Conservation (phyloP, 306 rosid genomes). For the Geum urbanum region DNA sequence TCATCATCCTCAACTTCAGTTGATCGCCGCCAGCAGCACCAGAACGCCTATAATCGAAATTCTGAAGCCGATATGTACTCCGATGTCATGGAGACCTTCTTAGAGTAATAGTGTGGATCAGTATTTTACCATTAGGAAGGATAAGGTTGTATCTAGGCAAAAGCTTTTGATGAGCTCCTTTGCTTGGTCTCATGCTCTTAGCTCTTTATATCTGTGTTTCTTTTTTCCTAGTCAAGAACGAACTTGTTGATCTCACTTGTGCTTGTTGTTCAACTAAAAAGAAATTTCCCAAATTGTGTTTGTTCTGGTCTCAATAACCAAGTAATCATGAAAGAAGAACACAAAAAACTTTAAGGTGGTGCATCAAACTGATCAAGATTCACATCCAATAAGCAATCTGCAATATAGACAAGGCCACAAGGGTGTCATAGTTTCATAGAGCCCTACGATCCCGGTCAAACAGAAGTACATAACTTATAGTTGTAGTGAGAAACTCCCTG, state of each 20-base stretch:
- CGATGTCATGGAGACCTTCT: conserved; percentile 84
- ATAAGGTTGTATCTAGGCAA: conserved; percentile 54
- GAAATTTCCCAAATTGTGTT: background rate
- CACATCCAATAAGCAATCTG: background rate
- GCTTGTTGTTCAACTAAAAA: conserved; percentile 34
- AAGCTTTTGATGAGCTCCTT: conserved; percentile 44
- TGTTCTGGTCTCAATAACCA: background rate
- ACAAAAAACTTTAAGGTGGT: background rate
- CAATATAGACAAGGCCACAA: background rate
- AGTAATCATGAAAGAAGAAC: background rate
- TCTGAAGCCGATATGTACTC: conserved; percentile 73
- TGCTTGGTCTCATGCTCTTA: conserved; percentile 34
- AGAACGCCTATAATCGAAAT: conserved; percentile 46
- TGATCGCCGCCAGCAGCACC: conserved; percentile 64
- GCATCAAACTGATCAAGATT: background rate
- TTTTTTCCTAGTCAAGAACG: conserved; percentile 35
- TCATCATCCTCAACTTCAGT: conserved; percentile 81
- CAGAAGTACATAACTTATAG: background rate
- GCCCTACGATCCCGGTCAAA: background rate
- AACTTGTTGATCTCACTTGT: conserved; percentile 35
- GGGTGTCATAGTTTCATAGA: background rate
- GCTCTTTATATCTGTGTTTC: conserved; percentile 35
- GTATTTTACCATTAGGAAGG: conserved; percentile 12
- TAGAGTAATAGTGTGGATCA: conserved; percentile 54
- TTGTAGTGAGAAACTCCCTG: background rate